These are phyloP conservation scores for Saturnispora quitensis DNA, from an alignment of 805 yeast species.

Conservation along the genomic window DNA sequence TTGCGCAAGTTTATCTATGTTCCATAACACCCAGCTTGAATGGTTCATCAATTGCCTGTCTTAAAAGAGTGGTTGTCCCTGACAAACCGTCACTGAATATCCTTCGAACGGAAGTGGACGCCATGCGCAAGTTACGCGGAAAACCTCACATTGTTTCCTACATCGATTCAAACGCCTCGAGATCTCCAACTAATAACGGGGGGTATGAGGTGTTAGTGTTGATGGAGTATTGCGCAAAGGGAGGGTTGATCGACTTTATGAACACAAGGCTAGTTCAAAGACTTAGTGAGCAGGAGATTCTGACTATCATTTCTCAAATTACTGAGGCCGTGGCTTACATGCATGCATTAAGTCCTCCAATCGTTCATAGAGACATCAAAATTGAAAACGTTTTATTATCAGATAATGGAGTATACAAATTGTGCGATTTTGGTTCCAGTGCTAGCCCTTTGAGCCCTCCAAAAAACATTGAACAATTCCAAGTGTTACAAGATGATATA, in stretches of 20 bases:
- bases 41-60: slow-evolving; percentile 43
- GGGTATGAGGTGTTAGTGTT: slow-evolving; percentile 72
- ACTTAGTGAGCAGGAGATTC: slow-evolving; percentile 57
- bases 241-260: slow-evolving; percentile 75
- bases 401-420: slow-evolving; percentile 47
- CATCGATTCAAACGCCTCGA: slow-evolving; percentile 69
- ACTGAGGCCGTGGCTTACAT: slow-evolving; percentile 69
- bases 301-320: slow-evolving; percentile 59
- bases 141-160: slow-evolving; percentile 57
- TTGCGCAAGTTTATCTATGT: slow-evolving; percentile 71
- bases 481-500: slow-evolving; percentile 54
- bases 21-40: slow-evolving; percentile 35
- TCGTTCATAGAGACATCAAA: slow-evolving; percentile 73
- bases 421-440: slow-evolving; percentile 81
- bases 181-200: slow-evolving; percentile 24
- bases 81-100: slow-evolving; percentile 59
- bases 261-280: slow-evolving; percentile 59
- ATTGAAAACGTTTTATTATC: slow-evolving; percentile 72
- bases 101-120: slow-evolving; percentile 68
- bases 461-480: slow-evolving; percentile 48
- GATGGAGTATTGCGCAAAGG: slow-evolving; percentile 72
- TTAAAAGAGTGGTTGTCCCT: slow-evolving; percentile 66
- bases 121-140: slow-evolving; percentile 55
- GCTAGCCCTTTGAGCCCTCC: slow-evolving; percentile 60
- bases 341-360: slow-evolving; percentile 45